phyloP scores from a whole-genome alignment of 1,139 yeast species.

The Debaryomyces udenii region DNA sequence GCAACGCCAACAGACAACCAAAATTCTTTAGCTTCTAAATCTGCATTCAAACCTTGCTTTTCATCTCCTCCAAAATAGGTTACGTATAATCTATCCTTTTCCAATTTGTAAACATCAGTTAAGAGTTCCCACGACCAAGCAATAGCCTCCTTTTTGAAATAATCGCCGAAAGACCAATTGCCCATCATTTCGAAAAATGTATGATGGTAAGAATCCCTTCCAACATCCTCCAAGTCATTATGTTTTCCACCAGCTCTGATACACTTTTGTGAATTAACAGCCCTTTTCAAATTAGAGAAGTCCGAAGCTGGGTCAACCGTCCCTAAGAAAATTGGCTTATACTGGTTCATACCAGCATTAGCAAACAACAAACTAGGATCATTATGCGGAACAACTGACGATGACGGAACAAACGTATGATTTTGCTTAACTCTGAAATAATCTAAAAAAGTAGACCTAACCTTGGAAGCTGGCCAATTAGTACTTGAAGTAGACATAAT shows the following conservation, averaged over 20 bases:
- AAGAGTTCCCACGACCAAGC: slow-evolving; percentile 87
- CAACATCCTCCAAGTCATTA: slow-evolving; percentile 97
- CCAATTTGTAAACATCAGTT: slow-evolving; percentile 80
- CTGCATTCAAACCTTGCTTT: slow-evolving; percentile 84
- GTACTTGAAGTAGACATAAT: slow-evolving; percentile 20
- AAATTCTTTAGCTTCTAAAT: slow-evolving; percentile 84
- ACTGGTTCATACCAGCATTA: slow-evolving; percentile 99
- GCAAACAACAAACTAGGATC: slow-evolving; percentile 96
- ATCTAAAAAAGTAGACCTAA: slow-evolving; percentile 84
- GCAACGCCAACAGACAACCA: slow-evolving; percentile 90
- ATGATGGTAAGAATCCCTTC: slow-evolving; percentile 96
- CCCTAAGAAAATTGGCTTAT: slow-evolving; percentile 94
- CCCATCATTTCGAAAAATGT: slow-evolving; percentile 99
- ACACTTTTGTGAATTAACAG: slow-evolving; percentile 95
- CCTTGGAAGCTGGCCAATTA: slow-evolving; percentile 72
- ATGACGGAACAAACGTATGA: slow-evolving; percentile 86
- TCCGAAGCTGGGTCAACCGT: slow-evolving; percentile 95
- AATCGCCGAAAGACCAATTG: slow-evolving; percentile 99
- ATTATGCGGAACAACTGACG: slow-evolving; percentile 95
- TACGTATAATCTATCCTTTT: slow-evolving; percentile 80
- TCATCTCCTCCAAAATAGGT: slow-evolving; percentile 95
- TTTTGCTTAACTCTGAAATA: slow-evolving; percentile 64
- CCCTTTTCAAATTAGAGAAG: slow-evolving; percentile 80
- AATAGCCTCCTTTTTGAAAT: slow-evolving; percentile 93
- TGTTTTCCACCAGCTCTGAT: slow-evolving; percentile 99